Evolutionary conservation across 371 early-diverging fungal genomes (phyloP).

Genomic region (Rhizopus delemar): DNA sequence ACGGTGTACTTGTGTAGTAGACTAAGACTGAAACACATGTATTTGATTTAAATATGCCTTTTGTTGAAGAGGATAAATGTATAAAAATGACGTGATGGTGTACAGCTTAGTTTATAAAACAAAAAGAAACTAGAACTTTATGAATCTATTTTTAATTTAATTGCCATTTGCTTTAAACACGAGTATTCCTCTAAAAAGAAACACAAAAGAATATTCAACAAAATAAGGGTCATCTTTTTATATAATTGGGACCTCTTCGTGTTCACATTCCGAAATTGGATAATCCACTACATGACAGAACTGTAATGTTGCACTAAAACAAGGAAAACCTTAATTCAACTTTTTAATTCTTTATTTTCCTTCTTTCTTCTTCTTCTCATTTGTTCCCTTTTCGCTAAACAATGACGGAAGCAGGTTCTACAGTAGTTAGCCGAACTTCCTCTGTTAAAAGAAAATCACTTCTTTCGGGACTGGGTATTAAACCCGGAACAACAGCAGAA

Average conservation of each 20-base stretch:
- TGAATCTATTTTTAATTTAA: too few relatives aligned
- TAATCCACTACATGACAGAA: constrained; percentile 3
- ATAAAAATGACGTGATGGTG: too few relatives aligned
- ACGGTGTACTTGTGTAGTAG: too few relatives aligned
- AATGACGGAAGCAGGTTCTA: constrained; percentile 17
- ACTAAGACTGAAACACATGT: too few relatives aligned
- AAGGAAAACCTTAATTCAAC: constrained; percentile 1
- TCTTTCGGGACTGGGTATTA: constrained; percentile 43
- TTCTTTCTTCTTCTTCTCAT: constrained; percentile 10
- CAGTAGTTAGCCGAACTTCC: constrained; percentile 13
- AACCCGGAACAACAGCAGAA: constrained; percentile 16
- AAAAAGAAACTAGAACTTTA: too few relatives aligned
- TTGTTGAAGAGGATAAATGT: too few relatives aligned
- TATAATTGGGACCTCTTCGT: background rate
- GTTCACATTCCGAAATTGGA: constrained; percentile 20
- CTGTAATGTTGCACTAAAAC: constrained; percentile 23
- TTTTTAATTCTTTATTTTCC: constrained; percentile 2
- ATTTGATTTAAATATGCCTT: too few relatives aligned
- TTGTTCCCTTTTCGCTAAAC: background rate
- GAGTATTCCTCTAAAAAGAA: too few relatives aligned
- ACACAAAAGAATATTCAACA: too few relatives aligned
- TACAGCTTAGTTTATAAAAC: too few relatives aligned
- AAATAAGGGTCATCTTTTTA: too few relatives aligned
- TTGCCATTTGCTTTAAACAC: too few relatives aligned
- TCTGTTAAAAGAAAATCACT: constrained; percentile 33